Percentiles rank a stretch among this genome's conserved stretches.
These are phyloP conservation scores for Populus pruinosa DNA, from an alignment of 345 rosid genomes.

Conservation along the genomic window DNA sequence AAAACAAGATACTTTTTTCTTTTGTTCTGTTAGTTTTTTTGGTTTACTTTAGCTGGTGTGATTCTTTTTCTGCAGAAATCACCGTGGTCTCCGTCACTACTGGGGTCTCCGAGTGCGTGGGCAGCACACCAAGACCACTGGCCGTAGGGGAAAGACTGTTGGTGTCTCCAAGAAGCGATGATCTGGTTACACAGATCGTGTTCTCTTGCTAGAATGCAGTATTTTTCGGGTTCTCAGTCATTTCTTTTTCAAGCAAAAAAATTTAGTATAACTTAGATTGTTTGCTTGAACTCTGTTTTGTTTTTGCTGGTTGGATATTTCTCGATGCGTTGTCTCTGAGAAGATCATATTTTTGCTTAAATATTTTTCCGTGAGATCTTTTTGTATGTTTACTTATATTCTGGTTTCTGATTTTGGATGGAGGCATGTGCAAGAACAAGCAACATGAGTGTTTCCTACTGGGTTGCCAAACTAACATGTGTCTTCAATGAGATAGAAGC, in stretches of 20 bases:
- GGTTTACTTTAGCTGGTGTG: background rate
- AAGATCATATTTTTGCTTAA: background rate
- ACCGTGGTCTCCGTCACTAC: conserved; percentile 96
- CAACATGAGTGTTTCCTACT: background rate
- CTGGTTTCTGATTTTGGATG: background rate
- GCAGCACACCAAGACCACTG: conserved; percentile 98
- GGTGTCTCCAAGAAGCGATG: conserved; percentile 92
- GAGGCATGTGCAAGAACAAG: background rate
- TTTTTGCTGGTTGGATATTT: background rate
- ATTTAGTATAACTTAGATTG: background rate
- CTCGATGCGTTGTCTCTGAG: background rate
- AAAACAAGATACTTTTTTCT: background rate
- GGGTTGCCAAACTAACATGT: background rate
- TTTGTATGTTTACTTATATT: background rate
- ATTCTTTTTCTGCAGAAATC: conserved; percentile 50
- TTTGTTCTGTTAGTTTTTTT: background rate
- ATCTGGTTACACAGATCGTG: background rate
- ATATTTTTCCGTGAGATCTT: background rate
- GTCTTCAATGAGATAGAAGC: background rate
- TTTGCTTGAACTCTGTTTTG: background rate
- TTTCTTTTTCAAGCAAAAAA: background rate
- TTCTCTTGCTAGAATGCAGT: background rate
- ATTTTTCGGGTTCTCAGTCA: background rate
- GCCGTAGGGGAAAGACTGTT: conserved; percentile 95
- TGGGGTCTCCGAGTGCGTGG: conserved; percentile 99